Conservation (phyloP, 2,329 filamentous ascomycete genomes). For the Trichoderma gracile region DNA sequence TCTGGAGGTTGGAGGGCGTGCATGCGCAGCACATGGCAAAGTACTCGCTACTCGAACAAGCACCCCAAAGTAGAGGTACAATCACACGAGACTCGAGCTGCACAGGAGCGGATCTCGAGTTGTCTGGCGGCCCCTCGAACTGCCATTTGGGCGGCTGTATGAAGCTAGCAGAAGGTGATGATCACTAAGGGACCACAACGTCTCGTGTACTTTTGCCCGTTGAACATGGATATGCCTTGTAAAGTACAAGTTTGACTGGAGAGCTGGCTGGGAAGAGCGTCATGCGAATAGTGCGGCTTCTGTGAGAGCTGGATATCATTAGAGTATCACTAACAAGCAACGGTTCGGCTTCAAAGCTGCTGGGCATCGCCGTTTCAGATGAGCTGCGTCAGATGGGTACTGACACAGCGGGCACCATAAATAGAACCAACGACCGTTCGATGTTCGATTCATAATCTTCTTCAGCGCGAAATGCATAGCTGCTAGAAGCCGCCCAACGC, state of each 20-base stretch:
- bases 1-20: slow-evolving; percentile 16
- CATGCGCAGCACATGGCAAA: slow-evolving; percentile 34
- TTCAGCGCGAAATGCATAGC: background rate
- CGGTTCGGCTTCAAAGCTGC: background rate
- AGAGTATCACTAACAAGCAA: too few relatives aligned
- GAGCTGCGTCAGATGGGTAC: slow-evolving; percentile 16
- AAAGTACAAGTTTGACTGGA: too few relatives aligned
- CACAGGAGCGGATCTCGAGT: background rate
- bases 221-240: background rate
- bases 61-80: too few relatives aligned
- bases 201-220: background rate
- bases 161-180: background rate
- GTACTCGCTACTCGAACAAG: slow-evolving; percentile 30
- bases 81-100: background rate
- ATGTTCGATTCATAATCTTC: background rate
- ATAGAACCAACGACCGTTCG: background rate
- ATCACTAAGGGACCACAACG: background rate
- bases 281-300: background rate
- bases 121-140: background rate
- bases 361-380: slow-evolving; percentile 22
- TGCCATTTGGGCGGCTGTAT: background rate
- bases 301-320: background rate
- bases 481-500: background rate
- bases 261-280: too few relatives aligned
- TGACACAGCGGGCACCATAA: slow-evolving; percentile 4